Evolutionary conservation across 2,329 filamentous ascomycete genomes (phyloP), one percentile per base, ranked within the genome.

Genomic region (Whalleya microplaca): DNA sequence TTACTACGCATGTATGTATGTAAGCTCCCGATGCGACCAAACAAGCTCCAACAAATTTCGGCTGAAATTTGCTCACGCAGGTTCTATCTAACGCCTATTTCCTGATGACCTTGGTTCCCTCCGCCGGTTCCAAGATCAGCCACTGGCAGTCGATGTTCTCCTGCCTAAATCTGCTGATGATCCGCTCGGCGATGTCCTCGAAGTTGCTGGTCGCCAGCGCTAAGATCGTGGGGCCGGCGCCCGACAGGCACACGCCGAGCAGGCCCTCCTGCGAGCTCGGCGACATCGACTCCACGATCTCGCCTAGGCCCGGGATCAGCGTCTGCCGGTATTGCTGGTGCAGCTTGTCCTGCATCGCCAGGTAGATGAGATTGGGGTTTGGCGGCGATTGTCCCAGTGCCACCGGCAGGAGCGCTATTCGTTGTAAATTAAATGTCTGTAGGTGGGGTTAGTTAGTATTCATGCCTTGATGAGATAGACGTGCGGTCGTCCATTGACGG

Each of bases 281-380:
- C 10, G 91, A 96, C 80, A 98, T 93, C 58, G 89, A 94, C 72
- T 92, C 86, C 50, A 99, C 86, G 51, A 99, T 94, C 71, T 96
- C 90, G 16, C 90, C 89, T 55, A 99, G 82, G 0, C 94, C 95
- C 1, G 95, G 95, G 65, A 99, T 96, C 60, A 99, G 84, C 2
- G 84, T 89, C 76, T 95, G 89, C 51, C 95, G 89, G 79, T 99
- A 98, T 43, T 92, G 95, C 76, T 99, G 95, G 78, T 99, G 95
- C 59, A 99, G 86, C 76, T 93, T 96, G 79, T 99, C 95, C 77
- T 98, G 95, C 95, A 99, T 99, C 45, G 93, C 94, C 46, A 96
- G 87, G 78, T 96, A 96, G 73, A 99, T 99, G 75, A 96, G 89
- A 67, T 96, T 89, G 20, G 95, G 89, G 71, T 97, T 90, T 1